A percentile compares a stretch with the other conserved stretches of the same genome.
Evolutionary conservation across 2,329 filamentous ascomycete species (phyloP).

Genomic region (Colletotrichum horii): DNA sequence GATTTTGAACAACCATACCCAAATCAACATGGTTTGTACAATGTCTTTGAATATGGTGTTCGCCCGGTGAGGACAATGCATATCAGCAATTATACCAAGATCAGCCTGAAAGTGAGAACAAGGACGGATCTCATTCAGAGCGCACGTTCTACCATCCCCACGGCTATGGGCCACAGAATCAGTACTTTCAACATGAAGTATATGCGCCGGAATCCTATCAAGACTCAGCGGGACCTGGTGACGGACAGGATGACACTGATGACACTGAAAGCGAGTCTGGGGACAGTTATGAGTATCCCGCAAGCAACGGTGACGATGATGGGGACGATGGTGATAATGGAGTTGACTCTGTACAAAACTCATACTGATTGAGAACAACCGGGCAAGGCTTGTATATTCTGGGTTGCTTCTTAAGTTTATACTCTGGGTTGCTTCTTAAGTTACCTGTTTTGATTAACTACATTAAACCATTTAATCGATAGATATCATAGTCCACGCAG

Average conservation of each 20-base stretch:
- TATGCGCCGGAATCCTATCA: neutral
- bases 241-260: no score
- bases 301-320: neutral
- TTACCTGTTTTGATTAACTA: no score
- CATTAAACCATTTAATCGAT: no score
- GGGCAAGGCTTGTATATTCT: neutral
- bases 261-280: no score
- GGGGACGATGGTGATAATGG: neutral
- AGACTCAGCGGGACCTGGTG: fast-evolving
- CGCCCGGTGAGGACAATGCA: fast-evolving
- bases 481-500: no score
- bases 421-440: no score
- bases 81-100: neutral
- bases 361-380: neutral
- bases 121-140: fast-evolving
- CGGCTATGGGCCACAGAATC: neutral
- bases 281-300: neutral
- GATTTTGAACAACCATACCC: neutral
- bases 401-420: no score
- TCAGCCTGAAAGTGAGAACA: neutral
- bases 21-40: neutral
- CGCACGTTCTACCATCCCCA: neutral
- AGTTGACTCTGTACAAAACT: neutral
- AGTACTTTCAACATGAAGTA: neutral
- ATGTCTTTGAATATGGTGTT: fast-evolving